Evolutionary conservation across 1,139 yeast species (phyloP).

Genomic region (Hansenula lynferdii): DNA sequence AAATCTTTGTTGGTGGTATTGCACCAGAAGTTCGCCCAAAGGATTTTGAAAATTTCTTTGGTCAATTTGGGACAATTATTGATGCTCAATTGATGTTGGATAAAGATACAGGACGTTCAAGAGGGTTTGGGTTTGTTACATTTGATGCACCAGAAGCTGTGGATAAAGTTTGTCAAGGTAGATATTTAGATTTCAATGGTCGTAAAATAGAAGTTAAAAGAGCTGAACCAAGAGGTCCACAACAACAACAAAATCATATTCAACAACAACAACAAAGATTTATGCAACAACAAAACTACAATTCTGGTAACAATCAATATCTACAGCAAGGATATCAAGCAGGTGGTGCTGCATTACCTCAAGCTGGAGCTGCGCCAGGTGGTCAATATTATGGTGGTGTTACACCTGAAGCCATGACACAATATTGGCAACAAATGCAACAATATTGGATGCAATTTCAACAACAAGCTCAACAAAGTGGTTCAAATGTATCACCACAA

Average conservation of each 20-base stretch:
- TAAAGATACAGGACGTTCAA: conserved; percentile 94
- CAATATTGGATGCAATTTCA: conserved; percentile 67
- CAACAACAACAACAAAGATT: conserved; percentile 28
- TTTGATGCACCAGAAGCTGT: conserved; percentile 96
- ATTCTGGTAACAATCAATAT: too few relatives aligned
- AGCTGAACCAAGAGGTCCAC: conserved; percentile 89
- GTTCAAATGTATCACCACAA: conserved; percentile 38
- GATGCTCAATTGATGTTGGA: conserved; percentile 98
- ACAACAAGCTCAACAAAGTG: conserved; percentile 41
- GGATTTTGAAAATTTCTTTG: conserved; percentile 84
- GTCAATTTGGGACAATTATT: conserved; percentile 87
- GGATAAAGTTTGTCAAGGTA: conserved; percentile 81
- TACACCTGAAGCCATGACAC: conserved; percentile 83
- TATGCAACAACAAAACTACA: conserved; percentile 17
- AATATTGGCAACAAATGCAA: conserved; percentile 84
- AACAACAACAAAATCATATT: conserved; percentile 37
- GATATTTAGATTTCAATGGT: conserved; percentile 80
- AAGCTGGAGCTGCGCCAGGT: conserved; percentile 5
- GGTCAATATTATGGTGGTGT: conserved; percentile 42
- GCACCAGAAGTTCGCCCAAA: conserved; percentile 93
- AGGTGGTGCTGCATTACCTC: conserved; percentile 6
- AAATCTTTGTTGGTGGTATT: conserved; percentile 97
- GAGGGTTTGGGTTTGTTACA: conserved; percentile 98
- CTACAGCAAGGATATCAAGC: background rate
- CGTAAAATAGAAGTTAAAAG: conserved; percentile 93